Conservation (phyloP, 352 stramenopile species). For the Globisporangium orthogonon region DNA sequence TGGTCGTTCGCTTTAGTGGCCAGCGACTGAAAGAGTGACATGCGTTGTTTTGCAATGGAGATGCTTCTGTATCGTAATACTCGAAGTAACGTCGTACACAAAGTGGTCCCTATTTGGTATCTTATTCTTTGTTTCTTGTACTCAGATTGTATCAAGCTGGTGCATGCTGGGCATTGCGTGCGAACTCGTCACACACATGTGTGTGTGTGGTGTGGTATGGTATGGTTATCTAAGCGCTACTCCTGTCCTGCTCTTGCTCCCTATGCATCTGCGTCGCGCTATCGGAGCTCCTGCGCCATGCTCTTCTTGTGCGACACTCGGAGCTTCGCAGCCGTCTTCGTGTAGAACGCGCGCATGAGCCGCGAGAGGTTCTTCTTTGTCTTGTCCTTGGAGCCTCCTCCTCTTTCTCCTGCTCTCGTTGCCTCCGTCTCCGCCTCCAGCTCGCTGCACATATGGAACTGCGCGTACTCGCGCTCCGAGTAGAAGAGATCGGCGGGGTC, state of each 20-base stretch:
- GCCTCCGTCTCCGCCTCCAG: background rate
- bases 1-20: too few relatives aligned
- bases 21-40: too few relatives aligned
- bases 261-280: conserved; percentile 3
- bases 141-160: too few relatives aligned
- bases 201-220: too few relatives aligned
- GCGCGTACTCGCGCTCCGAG: conserved; percentile 45
- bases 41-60: too few relatives aligned
- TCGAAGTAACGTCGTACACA: too few relatives aligned
- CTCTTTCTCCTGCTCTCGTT: background rate
- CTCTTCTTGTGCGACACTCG: conserved; percentile 33
- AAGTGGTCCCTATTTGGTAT: too few relatives aligned
- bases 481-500: conserved; percentile 52
- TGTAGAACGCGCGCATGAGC: conserved; percentile 45
- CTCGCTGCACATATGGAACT: conserved; percentile 34
- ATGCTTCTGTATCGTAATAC: too few relatives aligned
- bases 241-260: background rate
- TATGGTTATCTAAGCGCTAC: background rate
- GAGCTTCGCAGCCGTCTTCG: conserved; percentile 50
- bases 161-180: too few relatives aligned
- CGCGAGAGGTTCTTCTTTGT: conserved; percentile 32
- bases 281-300: conserved; percentile 18
- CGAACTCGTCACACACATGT: too few relatives aligned
- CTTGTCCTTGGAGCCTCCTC: background rate
- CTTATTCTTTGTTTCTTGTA: too few relatives aligned